Evolutionary conservation across 2,329 filamentous ascomycete species (phyloP), one percentile per base, ranked within the genome.

Genomic region (Pezicula radicicola): DNA sequence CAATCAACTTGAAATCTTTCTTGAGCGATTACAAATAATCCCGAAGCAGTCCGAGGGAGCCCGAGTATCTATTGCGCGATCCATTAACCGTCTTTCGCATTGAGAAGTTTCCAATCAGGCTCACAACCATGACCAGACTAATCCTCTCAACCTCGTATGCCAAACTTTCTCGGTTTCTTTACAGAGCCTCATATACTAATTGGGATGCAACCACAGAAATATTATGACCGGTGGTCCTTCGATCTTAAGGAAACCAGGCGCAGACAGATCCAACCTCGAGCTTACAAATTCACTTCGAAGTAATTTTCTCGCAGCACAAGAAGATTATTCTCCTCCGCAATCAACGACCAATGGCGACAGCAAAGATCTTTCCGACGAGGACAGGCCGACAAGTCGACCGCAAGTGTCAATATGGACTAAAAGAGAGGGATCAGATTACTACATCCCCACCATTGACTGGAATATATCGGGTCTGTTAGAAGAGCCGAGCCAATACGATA

Each of bases 191-290:
- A 12, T 21, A 16, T 30, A 30, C 36, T 55, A 63, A 54, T 61
- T 43, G 18, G 25, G 48, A 45, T 15, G 44, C 35, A 35, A 33
- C 46, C 16, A n/a, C 42, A 69, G 66, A 33, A 65, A 68, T 60
- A 64, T 68, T 51, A 83, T 80, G 66, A 97, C 96, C 75, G 85
- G 84, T 57, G 89, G 89, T 52, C 88, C 89, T 52, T 90, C 91
- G 46, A 87, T 96, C 57, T 87, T 96, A 69, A 86, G 90, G 56
- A 89, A 89, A 64, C 84, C 87, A 15, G 80, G 85, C 54, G 82
- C 83, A 59, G 85, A 85, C 66, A 91, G 92, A 68, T 97, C 93
- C 50, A 97, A 97, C 68, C 85, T 92, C 62, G 94, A 99, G 72
- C 83, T 99, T 62, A 88, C 91, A 58, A 92, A 91, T 65, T 90